Evolutionary conservation across 257 asterid species (phyloP), one percentile per base, ranked within the genome.

Genomic region (Phtheirospermum japonicum): DNA sequence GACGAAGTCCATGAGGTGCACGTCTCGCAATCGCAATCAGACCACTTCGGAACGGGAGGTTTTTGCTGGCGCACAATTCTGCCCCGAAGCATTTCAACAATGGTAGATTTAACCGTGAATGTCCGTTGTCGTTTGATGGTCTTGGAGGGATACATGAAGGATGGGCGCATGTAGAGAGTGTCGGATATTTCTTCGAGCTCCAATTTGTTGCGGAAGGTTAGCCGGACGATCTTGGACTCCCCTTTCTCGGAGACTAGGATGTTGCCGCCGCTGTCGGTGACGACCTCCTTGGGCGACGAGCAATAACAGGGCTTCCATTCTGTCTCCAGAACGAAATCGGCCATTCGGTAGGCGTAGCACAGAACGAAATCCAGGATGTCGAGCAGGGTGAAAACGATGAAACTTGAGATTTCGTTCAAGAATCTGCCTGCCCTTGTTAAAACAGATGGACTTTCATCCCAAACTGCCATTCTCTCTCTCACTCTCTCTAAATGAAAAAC

Each of bases 251-350:
- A 81, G 1, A 92, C 82, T 7, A 93, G 17, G 81, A 89, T 87
- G 72, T 84, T 69, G 5, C 90, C 89, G n/a, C 85, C 83, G 63
- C 90, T 64, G 63, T 75, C 55, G 0, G 85, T 58, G 28, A 80
- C 68, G 1, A 75, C 87, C 18, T 75, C 89, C 54, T 80, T 77
- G 0, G 86, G 59, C 0, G 94, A 75, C 0, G 82, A 78, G 30
- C 99, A 93, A 33, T 93, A 89, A 40, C 99, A 93, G 0, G 99
- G 82, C 61, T 80, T 89, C 89, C 99, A 79, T 14, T 89, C 97
- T 0, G 96, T 83, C 53, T 93, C 99, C 4, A 85, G 59, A 28
- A 77, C 36, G 53, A 76, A 82, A 75, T 93, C 99, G 0, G 78
- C 71, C 0, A 79, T 61, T 39, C 67, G 79, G 87, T 76, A 93